A percentile compares a stretch with the other conserved stretches of the same genome.
These are phyloP conservation scores for Quillaja saponaria DNA, from an alignment of 306 rosid genomes.

Conservation along the genomic window DNA sequence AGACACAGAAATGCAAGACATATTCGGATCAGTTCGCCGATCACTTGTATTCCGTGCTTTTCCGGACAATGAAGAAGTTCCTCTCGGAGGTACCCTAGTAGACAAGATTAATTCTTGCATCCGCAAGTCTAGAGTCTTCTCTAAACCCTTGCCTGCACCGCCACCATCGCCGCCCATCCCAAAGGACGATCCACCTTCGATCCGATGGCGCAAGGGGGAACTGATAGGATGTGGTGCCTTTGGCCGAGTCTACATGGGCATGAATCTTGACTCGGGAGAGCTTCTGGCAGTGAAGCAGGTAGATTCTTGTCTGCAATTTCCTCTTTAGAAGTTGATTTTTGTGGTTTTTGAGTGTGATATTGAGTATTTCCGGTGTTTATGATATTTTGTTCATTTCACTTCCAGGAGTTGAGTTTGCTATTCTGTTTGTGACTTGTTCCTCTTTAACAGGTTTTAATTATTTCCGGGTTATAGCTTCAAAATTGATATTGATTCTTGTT, in stretches of 20 bases:
- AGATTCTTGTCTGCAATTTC: slow-evolving; percentile 5
- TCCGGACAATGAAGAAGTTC: slow-evolving; percentile 58
- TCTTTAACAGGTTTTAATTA: not conserved
- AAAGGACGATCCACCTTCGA: slow-evolving; percentile 54
- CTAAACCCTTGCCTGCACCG: slow-evolving; percentile 54
- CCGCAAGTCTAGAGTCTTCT: slow-evolving; percentile 83
- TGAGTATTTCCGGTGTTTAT: not conserved
- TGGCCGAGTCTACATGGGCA: slow-evolving; percentile 98
- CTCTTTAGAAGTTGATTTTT: not conserved
- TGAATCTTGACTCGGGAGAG: slow-evolving; percentile 99
- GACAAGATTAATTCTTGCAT: slow-evolving; percentile 75
- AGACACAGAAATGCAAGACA: slow-evolving; percentile 72
- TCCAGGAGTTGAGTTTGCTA: slow-evolving; percentile 4
- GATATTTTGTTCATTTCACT: not conserved
- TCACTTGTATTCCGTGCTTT: slow-evolving; percentile 85
- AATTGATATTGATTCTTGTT: slow-evolving; percentile 23
- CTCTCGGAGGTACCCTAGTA: slow-evolving; percentile 66
- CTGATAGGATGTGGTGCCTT: slow-evolving; percentile 98
- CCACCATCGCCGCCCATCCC: slow-evolving; percentile 40
- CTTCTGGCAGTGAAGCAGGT: slow-evolving; percentile 98
- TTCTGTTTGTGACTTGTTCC: not conserved
- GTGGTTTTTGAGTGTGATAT: not conserved
- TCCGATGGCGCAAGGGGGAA: slow-evolving; percentile 99
- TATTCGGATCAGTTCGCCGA: slow-evolving; percentile 95
- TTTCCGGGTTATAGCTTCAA: slow-evolving; percentile 3